phyloP scores from a whole-genome alignment of 495 filamentous ascomycete species.

The Glonium stellatum region DNA sequence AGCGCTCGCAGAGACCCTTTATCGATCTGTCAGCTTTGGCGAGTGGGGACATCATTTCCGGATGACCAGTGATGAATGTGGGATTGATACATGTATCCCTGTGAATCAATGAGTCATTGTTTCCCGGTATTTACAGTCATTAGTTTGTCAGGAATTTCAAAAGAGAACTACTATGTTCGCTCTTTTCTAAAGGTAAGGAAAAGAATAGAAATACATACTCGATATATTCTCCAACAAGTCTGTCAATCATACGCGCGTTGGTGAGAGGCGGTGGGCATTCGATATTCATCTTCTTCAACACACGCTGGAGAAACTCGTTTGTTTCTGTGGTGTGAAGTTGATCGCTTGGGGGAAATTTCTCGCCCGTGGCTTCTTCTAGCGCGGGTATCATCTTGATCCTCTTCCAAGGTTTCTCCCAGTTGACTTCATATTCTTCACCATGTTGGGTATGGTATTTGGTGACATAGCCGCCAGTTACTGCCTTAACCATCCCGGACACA shows the following conservation, averaged over 20 bases:
- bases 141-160: neutral
- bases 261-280: conserved; percentile 86
- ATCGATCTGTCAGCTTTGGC: conserved; percentile 86
- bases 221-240: conserved; percentile 60
- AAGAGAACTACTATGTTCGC: conserved; percentile 62
- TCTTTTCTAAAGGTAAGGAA: neutral
- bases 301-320: conserved; percentile 72
- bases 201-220: neutral
- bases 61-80: conserved; percentile 90
- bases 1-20: conserved; percentile 86
- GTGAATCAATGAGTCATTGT: conserved; percentile 65
- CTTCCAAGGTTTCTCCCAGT: conserved; percentile 94
- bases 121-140: neutral
- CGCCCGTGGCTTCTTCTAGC: conserved; percentile 79
- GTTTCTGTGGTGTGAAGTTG: conserved; percentile 86
- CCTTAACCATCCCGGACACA: conserved; percentile 84
- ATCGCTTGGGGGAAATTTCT: conserved; percentile 85
- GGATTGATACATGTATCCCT: conserved; percentile 86
- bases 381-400: conserved; percentile 94
- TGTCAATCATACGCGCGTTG: conserved; percentile 96
- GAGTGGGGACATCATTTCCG: conserved; percentile 92
- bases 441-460: conserved; percentile 76
- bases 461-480: conserved; percentile 73
- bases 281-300: conserved; percentile 83
- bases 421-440: conserved; percentile 79